A percentile compares a stretch with the other conserved stretches of the same genome.
phyloP scores from a whole-genome alignment of 164 flowering plant genomes.

The Brasenia schreberi region DNA sequence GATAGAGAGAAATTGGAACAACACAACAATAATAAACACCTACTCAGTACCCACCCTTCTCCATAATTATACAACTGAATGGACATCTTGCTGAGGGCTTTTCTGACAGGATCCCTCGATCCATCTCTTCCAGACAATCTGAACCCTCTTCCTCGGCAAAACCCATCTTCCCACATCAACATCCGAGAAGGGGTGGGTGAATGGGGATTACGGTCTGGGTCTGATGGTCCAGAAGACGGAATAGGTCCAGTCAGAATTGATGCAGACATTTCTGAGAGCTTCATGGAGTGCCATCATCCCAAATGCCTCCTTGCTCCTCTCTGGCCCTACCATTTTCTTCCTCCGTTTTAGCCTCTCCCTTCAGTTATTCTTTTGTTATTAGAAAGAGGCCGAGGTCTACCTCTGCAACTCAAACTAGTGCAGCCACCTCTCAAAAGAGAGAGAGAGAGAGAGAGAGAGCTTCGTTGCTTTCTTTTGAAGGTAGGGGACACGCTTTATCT shows the following conservation, averaged over 20 bases:
- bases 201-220: conserved; percentile 10
- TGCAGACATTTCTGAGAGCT: conserved; percentile 82
- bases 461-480: no score
- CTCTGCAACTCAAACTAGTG: neutral
- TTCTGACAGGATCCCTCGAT: conserved; percentile 91
- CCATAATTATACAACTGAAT: conserved; percentile 99
- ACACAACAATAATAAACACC: no score
- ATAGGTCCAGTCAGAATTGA: conserved; percentile 78
- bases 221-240: conserved; percentile 17
- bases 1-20: no score
- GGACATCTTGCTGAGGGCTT: conserved; percentile 98
- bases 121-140: conserved; percentile 61
- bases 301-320: conserved; percentile 94
- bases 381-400: neutral
- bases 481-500: no score
- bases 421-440: no score
- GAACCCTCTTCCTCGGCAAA: no score
- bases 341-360: conserved; percentile 9
- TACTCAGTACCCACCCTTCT: conserved; percentile 88
- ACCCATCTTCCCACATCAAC: conserved; percentile 99
- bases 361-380: conserved; percentile 11
- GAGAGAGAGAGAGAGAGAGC: no score
- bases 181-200: conserved; percentile 24
- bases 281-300: conserved; percentile 99
- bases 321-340: conserved; percentile 84